Evolutionary conservation across 768 basidiomycete species (phyloP), one percentile per base, ranked within the genome.

Genomic region (Dioszegia aurantiaca): DNA sequence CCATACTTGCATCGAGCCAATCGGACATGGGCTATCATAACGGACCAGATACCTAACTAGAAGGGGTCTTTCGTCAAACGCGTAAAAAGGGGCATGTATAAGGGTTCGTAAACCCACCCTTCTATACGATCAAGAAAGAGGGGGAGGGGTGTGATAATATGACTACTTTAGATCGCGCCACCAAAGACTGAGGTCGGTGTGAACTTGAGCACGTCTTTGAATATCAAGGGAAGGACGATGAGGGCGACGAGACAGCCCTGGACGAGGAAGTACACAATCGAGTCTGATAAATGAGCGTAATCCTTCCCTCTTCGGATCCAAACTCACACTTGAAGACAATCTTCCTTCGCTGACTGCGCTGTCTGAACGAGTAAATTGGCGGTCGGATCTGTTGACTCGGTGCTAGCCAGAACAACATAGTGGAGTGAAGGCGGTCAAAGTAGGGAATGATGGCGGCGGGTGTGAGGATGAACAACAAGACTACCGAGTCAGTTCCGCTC

Each of bases 381-480:
- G 92, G 72, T 47, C 73, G 69, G 62, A 76, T 76, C 60, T 76
- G 75, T 59, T 72, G 73, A 58, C 64, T 68, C n/a, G 75, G 71
- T 48, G 69, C 62, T 10, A 98, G 80, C 94, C 95, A 98, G 82
- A 97, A 94, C 42, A 95, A 82, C 70, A 91, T 81, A 48, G 86
- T 94, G 17, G 92, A 88, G 75, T 99, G 95, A 65, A 93, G 75
- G 40, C 86, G 85, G 76, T 97, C 92, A 68, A 91, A 83, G 80
- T 89, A 97, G 0, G 95, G 95, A 57, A 98, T 81, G 67, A 94
- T 74, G 65, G 89, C 84, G 8, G 92, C 90, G 4, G 88, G 87
- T 4, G 90, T 89, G 68, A 98, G 77, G 81, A 97, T 84, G 81
- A 97, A 89, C 60, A 97, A 80, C 42, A 98, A 81, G 72, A 97